Evolutionary conservation across 2,329 filamentous ascomycete species (phyloP), one percentile per base, ranked within the genome.

Genomic region (Aspergillus sojae): DNA sequence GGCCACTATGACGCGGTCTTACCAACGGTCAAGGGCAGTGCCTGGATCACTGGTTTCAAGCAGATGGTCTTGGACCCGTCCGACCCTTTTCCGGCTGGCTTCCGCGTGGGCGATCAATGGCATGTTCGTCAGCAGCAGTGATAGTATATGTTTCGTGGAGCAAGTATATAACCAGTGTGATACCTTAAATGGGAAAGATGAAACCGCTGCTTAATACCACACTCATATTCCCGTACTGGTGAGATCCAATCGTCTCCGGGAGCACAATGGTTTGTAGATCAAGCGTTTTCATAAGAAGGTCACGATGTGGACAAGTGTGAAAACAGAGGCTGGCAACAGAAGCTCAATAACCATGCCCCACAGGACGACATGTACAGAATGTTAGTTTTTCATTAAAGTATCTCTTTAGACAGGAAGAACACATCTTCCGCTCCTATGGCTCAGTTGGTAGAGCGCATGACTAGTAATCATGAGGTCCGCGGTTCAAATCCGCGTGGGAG

Each of bases 1-100:
- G 39, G 39, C 9, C 39, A 19, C 9, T 41, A 41, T 41, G 39
- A 19, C 81, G 45, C 26, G 2, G 45, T 48, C 26, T 28, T 48
- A 3, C 45, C 45, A 48, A 48, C 45, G 1, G n/a, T 48, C 21
- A 48, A 48, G 21, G 45, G 21, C n/a, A 48, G 45, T 48, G 45
- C 45, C 21, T 48, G 45, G 45, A 26, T 48, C 21, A 48, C 45
- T 26, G 45, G 45, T 11, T 48, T 48, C 45, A 48, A 48, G 26
- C 45, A 48, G 45, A 48, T 48, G 45, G 14, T 48, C 21, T 26
- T 48, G 26, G 45, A 48, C 26, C 45, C 45, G 1, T 48, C 45
- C 0, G 45, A 48, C 21, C 45, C 45, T 23, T 48, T 48, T 19
- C 45, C 39, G 19, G 39, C 39, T 41, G 39, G 39, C 39, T 41